Conservation (phyloP, 2,329 filamentous ascomycete genomes). For the Fusarium miscanthi region DNA sequence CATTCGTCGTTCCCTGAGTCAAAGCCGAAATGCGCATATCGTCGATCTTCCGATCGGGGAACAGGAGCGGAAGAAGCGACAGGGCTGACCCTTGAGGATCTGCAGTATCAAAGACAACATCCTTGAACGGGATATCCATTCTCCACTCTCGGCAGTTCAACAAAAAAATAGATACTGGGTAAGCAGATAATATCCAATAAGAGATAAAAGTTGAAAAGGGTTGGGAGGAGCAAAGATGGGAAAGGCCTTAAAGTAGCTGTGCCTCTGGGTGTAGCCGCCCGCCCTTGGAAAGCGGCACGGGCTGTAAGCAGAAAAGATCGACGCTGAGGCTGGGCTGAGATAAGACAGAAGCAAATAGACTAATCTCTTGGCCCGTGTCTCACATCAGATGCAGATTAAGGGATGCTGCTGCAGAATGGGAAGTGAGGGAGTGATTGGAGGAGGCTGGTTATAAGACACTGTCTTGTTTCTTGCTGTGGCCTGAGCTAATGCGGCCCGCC, state of each 20-base stretch:
- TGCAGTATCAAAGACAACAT: slow-evolving; percentile 22
- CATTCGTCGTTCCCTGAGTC: slow-evolving; percentile 37
- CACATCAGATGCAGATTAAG: background rate
- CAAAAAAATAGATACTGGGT: background rate
- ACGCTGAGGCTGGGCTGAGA: background rate
- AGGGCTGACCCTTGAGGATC: slow-evolving; percentile 24
- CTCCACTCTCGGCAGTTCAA: background rate
- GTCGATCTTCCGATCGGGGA: slow-evolving; percentile 2
- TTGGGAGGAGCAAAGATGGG: background rate
- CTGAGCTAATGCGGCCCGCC: background rate
- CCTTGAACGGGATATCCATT: slow-evolving; percentile 29
- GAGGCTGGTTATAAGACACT: background rate
- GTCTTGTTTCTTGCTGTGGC: background rate
- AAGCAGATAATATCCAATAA: background rate
- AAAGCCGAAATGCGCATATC: slow-evolving; percentile 17
- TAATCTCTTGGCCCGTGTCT: background rate
- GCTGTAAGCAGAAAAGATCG: slow-evolving; percentile 4
- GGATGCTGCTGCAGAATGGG: background rate
- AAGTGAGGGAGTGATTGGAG: background rate
- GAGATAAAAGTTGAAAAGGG: no score
- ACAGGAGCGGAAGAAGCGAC: slow-evolving; percentile 19
- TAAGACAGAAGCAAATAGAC: slow-evolving; percentile 10
- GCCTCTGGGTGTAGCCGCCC: background rate
- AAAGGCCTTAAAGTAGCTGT: slow-evolving; percentile 1
- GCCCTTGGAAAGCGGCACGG: no score